Base-by-base conservation (phyloP, 2,329 filamentous ascomycete species). In the Alternaria arborescens region DNA sequence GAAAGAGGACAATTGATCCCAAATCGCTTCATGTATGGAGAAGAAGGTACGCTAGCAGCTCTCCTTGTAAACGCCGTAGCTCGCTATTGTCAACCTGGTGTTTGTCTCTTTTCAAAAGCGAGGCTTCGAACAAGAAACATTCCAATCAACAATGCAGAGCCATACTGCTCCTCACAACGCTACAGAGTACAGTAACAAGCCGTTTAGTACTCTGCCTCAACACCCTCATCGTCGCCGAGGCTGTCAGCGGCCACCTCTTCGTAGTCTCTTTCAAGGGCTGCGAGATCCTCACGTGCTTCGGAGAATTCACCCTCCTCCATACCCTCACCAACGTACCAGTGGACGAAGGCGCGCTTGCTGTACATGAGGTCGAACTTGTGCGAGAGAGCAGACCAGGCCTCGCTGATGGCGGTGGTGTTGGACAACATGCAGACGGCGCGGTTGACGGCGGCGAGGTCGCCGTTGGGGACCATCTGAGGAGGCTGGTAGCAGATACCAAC, bases 301-400 rank as follows among this genome's bases (percentile, higher is more conserved):
- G 93, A 97, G 89, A 99, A 99, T 84, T 99, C 95, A 83, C 95
- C 95, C 83, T 99, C 95, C 88, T 99, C 95, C 95, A 99, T 99
- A 89, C 95, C 95, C 87, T 98, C 95, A 85, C 95, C 95, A 79
- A 99, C 95, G 78, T 98, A 99, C 95, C 95, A 99, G 86, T 99
- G 95, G 69, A 99, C 95, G 84, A 99, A 99, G 66, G 95, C 95
- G 86, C 95, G 95, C 91, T 99, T 99, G 82, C 93, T 96, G 90
- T 98, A 97, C 95, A 99, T 99, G 81, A 99, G 92, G 79, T 99
- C 95, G 86, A 99, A 99, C 86, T 99, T 99, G 88, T 91, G 88
- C 65, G 93, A 96, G 69, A 99, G 89, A 71, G 93, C 93, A 67
- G 92, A 94, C 95, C 95, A 99, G 67, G 95, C 95, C 85, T 98